Percentiles rank a stretch among this genome's conserved stretches.
These are phyloP conservation scores for Vitis hybrid DNA, from an alignment of 177 flowering plant genomes.

Conservation along the genomic window DNA sequence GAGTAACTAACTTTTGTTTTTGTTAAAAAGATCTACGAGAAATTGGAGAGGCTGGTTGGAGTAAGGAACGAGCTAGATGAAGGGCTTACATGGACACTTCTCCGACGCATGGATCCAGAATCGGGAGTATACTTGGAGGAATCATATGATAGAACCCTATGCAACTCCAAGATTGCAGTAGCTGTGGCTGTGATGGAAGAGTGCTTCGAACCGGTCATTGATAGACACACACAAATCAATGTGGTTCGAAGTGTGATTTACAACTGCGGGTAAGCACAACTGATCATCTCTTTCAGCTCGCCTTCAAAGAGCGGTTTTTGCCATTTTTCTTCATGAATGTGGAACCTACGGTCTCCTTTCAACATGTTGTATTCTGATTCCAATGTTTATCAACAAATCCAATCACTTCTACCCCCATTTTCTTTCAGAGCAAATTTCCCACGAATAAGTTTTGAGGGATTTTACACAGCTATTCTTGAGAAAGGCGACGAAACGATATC, in stretches of 20 bases:
- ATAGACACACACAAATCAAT: conserved; percentile 20
- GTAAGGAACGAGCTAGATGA: conserved; percentile 8
- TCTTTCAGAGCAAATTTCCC: conserved; percentile 30
- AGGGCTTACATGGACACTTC: conserved; percentile 29
- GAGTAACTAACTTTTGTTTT: background rate
- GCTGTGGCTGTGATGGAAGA: conserved; percentile 30
- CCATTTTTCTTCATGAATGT: no score
- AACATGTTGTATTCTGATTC: background rate
- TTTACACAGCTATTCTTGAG: conserved; percentile 42
- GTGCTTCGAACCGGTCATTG: conserved; percentile 18
- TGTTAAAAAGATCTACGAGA: conserved; percentile 18
- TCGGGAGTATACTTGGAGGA: background rate
- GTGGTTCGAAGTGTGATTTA: conserved; percentile 25
- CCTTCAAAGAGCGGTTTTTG: no score
- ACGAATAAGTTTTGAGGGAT: conserved; percentile 27
- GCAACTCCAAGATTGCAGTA: conserved; percentile 34
- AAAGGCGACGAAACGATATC: conserved; percentile 31
- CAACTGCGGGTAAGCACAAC: conserved; percentile 27
- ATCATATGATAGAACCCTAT: background rate
- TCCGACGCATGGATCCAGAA: conserved; percentile 6
- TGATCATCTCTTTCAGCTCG: no score
- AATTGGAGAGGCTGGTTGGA: conserved; percentile 25
- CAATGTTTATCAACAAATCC: background rate
- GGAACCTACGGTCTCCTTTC: no score
- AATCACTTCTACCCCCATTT: background rate